These are phyloP conservation scores for Diaporthe humulicola DNA, from an alignment of 2,329 filamentous ascomycete species.

Conservation along the genomic window DNA sequence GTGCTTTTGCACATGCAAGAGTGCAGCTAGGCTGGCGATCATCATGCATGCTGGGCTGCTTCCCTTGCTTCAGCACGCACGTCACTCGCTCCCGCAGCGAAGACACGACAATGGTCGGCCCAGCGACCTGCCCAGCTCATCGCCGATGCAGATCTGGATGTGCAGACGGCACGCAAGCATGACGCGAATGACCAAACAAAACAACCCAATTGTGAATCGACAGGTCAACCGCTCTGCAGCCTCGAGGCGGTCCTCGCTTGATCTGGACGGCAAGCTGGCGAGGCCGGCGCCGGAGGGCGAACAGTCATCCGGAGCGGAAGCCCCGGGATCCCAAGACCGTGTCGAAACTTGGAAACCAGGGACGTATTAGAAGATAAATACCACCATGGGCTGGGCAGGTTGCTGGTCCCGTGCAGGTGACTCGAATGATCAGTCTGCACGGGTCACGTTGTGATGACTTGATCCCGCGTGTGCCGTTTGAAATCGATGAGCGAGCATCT, in stretches of 20 bases:
- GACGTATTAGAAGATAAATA: not conserved
- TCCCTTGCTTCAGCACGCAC: not conserved
- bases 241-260: not conserved
- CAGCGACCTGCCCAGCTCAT: conserved; percentile 7
- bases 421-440: conserved; percentile 3
- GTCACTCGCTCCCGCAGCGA: not conserved
- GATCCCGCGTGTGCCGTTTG: conserved; percentile 20
- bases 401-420: not conserved
- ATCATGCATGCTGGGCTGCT: not conserved
- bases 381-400: not conserved
- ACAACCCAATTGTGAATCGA: not conserved
- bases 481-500: not conserved
- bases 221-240: not conserved
- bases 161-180: conserved; percentile 19
- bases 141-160: conserved; percentile 11
- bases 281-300: conserved; percentile 6
- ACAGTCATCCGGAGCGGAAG: conserved; percentile 17
- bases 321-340: conserved; percentile 12
- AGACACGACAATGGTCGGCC: not conserved
- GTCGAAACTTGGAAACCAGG: not conserved
- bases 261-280: not conserved
- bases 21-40: not conserved
- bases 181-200: not conserved
- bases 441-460: conserved; percentile 36
- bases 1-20: conserved; percentile 11